Evolutionary conservation across 345 rosid genomes (phyloP).

Genomic region (Iberis pinnata): DNA sequence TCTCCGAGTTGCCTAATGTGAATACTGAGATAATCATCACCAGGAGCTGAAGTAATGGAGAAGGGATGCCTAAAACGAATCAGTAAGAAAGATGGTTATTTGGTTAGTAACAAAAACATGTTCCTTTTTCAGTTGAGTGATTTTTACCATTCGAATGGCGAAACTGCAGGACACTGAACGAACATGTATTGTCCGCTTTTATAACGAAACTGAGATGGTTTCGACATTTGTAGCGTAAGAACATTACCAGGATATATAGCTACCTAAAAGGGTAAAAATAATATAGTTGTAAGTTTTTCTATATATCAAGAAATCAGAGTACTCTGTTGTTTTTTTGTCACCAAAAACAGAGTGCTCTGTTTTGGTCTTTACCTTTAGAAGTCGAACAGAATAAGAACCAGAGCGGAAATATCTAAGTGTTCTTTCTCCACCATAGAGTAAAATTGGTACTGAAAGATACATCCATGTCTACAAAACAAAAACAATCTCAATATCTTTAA

Average conservation of each 20-base stretch:
- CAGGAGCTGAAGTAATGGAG: constrained; percentile 97
- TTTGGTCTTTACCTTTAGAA: constrained; percentile 50
- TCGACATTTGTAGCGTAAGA: constrained; percentile 89
- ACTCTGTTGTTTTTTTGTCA: too few relatives aligned
- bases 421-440: constrained; percentile 87
- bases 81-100: background rate
- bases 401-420: constrained; percentile 83
- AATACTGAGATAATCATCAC: constrained; percentile 82
- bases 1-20: constrained; percentile 95
- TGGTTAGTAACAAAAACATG: background rate
- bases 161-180: constrained; percentile 95
- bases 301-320: background rate
- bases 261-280: constrained; percentile 42
- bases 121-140: background rate
- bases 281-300: background rate
- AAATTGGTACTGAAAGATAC: constrained; percentile 82
- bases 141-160: constrained; percentile 88
- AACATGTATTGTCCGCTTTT: constrained; percentile 99
- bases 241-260: constrained; percentile 98
- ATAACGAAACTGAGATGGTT: constrained; percentile 82
- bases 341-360: constrained; percentile 13
- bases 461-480: constrained; percentile 75
- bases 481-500: background rate
- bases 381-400: constrained; percentile 67
- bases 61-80: constrained; percentile 81